Evolutionary conservation across 345 rosid species (phyloP).

Genomic region (Chamaenerion angustifolium): DNA sequence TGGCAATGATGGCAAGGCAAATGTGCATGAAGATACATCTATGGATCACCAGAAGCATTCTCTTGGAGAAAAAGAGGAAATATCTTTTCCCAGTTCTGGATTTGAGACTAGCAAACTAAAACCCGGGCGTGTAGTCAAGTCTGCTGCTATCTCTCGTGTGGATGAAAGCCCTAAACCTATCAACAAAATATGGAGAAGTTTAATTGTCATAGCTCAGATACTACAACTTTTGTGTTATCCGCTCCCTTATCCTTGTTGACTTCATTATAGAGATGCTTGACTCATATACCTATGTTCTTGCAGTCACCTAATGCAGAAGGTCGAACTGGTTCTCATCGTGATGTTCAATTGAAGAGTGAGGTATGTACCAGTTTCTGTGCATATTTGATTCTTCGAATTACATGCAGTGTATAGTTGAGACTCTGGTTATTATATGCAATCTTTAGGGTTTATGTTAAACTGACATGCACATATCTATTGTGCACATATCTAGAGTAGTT

Average conservation of each 20-base stretch:
- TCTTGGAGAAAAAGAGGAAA: constrained; percentile 29
- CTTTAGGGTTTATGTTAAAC: too few species aligned
- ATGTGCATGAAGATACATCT: constrained; percentile 41
- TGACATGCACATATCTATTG: too few species aligned
- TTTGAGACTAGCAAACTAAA: constrained; percentile 41
- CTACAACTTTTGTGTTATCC: neutral
- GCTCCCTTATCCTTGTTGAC: neutral
- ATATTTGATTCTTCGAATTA: too few species aligned
- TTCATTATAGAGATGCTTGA: neutral
- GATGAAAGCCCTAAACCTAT: constrained; percentile 23
- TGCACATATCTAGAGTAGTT: neutral
- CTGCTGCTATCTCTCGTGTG: constrained; percentile 23
- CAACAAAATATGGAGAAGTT: constrained; percentile 24
- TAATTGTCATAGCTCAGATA: neutral
- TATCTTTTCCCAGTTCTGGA: constrained; percentile 14
- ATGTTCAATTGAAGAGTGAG: constrained; percentile 26
- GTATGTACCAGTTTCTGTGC: constrained; percentile 16
- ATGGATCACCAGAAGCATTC: constrained; percentile 22
- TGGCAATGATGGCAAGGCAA: constrained; percentile 37
- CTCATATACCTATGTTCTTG: constrained; percentile 11
- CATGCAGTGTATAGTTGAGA: neutral
- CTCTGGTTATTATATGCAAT: constrained; percentile 1
- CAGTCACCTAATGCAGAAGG: constrained; percentile 40
- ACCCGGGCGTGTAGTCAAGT: constrained; percentile 28
- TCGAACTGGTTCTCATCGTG: constrained; percentile 19